These are phyloP conservation scores for Cenchrus fungigraminus DNA, from an alignment of 176 grass and related monocot species.

Conservation along the genomic window DNA sequence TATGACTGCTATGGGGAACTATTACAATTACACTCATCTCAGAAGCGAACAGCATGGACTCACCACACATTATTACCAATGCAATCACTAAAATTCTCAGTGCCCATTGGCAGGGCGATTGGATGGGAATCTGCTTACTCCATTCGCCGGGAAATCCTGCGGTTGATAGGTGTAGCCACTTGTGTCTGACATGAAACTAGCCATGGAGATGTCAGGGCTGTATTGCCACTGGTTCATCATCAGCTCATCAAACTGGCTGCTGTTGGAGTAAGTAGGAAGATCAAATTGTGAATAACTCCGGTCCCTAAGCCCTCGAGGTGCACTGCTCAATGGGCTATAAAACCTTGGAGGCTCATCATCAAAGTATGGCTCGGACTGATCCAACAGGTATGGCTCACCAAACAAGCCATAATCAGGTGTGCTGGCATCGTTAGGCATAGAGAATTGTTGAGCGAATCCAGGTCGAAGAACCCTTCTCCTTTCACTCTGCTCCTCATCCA, in stretches of 20 bases:
- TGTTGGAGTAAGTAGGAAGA: conserved; percentile 56
- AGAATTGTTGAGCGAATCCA: conserved; percentile 69
- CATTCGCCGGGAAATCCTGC: conserved; percentile 51
- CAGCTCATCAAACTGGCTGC: conserved; percentile 58
- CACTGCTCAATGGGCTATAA: conserved; percentile 42
- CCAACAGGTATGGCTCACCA: conserved; percentile 50
- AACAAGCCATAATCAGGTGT: conserved; percentile 52
- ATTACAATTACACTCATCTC: conserved; percentile 68
- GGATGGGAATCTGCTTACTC: conserved; percentile 48
- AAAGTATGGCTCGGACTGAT: conserved; percentile 49
- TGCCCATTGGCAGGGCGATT: conserved; percentile 73
- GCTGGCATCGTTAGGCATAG: conserved; percentile 64
- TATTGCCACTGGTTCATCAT: conserved; percentile 70
- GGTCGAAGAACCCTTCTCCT: conserved; percentile 49
- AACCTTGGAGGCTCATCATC: conserved; percentile 43
- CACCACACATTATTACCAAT: conserved; percentile 66
- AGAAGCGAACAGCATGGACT: conserved; percentile 57
- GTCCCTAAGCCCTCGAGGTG: conserved; percentile 45
- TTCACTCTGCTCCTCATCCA: conserved; percentile 77
- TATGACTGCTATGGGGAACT: conserved; percentile 42
- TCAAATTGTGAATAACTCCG: conserved; percentile 67
- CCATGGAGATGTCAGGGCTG: conserved; percentile 47
- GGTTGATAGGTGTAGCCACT: conserved; percentile 63
- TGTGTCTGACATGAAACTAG: conserved; percentile 48
- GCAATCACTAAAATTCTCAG: conserved; percentile 59